phyloP scores from a whole-genome alignment of 306 rosid genomes.

The Cicer arietinum region DNA sequence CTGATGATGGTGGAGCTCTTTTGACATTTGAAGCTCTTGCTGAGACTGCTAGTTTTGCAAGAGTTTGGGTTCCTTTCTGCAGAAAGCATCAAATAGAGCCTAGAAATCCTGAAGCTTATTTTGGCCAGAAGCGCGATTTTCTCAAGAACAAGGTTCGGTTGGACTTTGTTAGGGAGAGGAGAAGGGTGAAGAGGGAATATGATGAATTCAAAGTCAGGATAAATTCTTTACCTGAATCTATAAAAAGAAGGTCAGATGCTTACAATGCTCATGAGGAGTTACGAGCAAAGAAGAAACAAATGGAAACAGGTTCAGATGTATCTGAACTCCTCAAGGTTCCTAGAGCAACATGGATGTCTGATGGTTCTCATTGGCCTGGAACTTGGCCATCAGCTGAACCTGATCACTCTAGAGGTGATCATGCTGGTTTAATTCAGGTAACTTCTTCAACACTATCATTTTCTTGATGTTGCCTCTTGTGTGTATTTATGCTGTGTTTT shows the following conservation, averaged over 20 bases:
- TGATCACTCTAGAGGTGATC: slow-evolving; percentile 87
- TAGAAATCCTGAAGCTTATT: slow-evolving; percentile 83
- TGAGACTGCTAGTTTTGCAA: slow-evolving; percentile 81
- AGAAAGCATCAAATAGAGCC: slow-evolving; percentile 78
- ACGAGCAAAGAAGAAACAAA: slow-evolving; percentile 75
- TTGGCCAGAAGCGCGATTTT: slow-evolving; percentile 80
- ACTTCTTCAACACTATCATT: background rate
- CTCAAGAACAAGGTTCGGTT: slow-evolving; percentile 83
- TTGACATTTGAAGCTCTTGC: slow-evolving; percentile 88
- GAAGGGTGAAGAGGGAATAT: slow-evolving; percentile 83
- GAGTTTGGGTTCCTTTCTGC: slow-evolving; percentile 86
- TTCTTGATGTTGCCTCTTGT: background rate
- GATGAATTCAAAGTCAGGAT: slow-evolving; percentile 88
- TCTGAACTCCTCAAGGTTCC: slow-evolving; percentile 65
- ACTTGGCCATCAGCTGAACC: slow-evolving; percentile 78
- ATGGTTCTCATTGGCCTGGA: slow-evolving; percentile 94
- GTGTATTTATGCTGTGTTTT: background rate
- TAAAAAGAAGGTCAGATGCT: slow-evolving; percentile 84
- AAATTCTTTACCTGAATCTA: slow-evolving; percentile 80
- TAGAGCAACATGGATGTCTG: slow-evolving; percentile 92
- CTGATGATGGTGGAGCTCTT: slow-evolving; percentile 90
- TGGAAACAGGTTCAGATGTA: slow-evolving; percentile 60
- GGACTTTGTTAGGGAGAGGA: slow-evolving; percentile 87
- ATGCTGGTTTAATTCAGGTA: slow-evolving; percentile 91
- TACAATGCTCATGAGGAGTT: slow-evolving; percentile 90